Base-by-base conservation (phyloP, 306 rosid genomes). In the Malus asiatica region DNA sequence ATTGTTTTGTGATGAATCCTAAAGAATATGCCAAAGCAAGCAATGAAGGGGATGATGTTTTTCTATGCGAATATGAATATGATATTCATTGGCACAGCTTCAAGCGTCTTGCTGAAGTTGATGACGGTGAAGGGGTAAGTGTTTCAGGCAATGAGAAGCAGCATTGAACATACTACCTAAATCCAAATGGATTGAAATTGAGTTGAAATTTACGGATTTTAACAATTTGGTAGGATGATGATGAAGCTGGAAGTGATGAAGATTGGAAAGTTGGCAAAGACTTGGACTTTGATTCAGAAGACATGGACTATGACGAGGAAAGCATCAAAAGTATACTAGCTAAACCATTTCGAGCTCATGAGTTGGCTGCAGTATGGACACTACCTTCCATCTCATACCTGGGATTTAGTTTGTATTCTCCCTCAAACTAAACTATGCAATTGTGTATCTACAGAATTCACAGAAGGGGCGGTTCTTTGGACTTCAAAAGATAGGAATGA, bases 21-120 rank as follows among this genome's bases (percentile, higher is more conserved):
- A 92, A 88, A 81, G 97, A 89, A 78, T 95, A 83, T 79, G 85
- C 90, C 52, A 89, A 87, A 75, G 91, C 97, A 68, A 78, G 52
- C 52, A 46, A 86, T 52, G 96, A 84, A 71, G 98, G 98, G 78
- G 98, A 95, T 80, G 97, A 95, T 71, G 74, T 95, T 71, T 94
- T 90, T 82, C 70, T 90, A 40, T 92, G 98, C 12, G 97, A 95
- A 83, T 95, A 95, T 76, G 96, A 95, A 70, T 95, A 95, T 77
- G 97, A 92, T 80, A 78, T 92, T 74, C 92, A 77, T 65, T 95
- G 97, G 96, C 95, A 92, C 82, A 89, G 89, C 82, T 95, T 89
- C 87, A 92, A 92, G 82, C 93, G 96, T 68, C 84, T 92, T 70
- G 91, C 93, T 78, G 96, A 92, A 22, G 82, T 95, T 81, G 91